Conservation (phyloP, 2,329 filamentous ascomycete genomes). For the Nakataea oryzae region DNA sequence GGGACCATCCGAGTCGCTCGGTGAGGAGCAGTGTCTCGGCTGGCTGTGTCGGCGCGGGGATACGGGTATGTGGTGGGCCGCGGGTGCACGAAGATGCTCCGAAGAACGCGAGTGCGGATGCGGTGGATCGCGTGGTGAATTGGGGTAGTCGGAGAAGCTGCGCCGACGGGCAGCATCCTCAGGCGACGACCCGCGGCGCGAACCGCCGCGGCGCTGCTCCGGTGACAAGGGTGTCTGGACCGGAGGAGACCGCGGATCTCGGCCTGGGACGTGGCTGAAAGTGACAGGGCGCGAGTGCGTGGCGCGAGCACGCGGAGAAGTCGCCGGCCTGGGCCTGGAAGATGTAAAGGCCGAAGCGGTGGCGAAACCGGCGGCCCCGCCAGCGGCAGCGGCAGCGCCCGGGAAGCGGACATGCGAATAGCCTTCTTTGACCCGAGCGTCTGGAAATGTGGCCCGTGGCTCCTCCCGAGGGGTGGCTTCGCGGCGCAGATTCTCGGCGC, state of each 20-base stretch:
- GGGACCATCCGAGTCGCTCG: constrained; percentile 29
- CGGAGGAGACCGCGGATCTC: neutral
- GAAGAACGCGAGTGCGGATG: constrained; percentile 11
- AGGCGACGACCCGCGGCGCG: constrained; percentile 23
- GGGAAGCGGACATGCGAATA: constrained; percentile 18
- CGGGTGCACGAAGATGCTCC: constrained; percentile 23
- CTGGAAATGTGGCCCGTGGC: constrained; percentile 7
- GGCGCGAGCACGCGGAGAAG: constrained; percentile 1
- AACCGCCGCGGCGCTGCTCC: constrained; percentile 12
- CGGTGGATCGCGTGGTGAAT: constrained; percentile 7
- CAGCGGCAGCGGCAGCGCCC: neutral
- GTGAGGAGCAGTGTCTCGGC: constrained; percentile 29
- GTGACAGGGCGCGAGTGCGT: constrained; percentile 17
- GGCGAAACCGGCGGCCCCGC: no score
- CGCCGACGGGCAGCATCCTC: constrained; percentile 32
- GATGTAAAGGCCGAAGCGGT: constrained; percentile 3
- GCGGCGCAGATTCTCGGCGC: constrained; percentile 58
- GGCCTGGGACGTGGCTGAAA: constrained; percentile 25
- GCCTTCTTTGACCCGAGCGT: constrained; percentile 16
- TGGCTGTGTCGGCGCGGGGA: constrained; percentile 37
- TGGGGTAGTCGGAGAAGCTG: constrained; percentile 41
- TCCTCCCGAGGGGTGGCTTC: constrained; percentile 38
- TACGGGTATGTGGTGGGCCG: constrained; percentile 4
- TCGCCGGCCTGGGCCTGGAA: neutral
- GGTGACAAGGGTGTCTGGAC: constrained; percentile 8